phyloP scores from a whole-genome alignment of 2,329 filamentous ascomycete species.

The Alternaria hordeiaustralica region DNA sequence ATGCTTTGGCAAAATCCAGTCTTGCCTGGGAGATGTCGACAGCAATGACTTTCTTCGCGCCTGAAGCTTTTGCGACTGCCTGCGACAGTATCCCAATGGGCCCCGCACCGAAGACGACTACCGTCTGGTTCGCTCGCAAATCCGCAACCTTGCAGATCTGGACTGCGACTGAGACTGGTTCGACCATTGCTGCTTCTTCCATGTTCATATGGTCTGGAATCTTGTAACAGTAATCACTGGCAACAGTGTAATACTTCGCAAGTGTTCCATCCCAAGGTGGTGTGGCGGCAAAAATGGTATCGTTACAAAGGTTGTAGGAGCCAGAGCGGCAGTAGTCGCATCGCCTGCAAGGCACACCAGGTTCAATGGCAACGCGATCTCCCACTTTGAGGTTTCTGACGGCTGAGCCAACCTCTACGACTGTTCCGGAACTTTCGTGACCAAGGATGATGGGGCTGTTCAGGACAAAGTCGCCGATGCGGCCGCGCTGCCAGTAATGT shows the following conservation, averaged over 20 bases:
- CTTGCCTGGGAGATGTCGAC: slow-evolving; percentile 25
- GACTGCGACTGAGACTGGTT: slow-evolving; percentile 36
- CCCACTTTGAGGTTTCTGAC: slow-evolving; percentile 32
- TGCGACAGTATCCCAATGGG: slow-evolving; percentile 32
- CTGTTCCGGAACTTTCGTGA: slow-evolving; percentile 36
- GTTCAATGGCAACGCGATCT: slow-evolving; percentile 39
- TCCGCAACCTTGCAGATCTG: slow-evolving; percentile 28
- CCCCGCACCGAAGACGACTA: background rate
- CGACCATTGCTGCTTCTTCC: slow-evolving; percentile 35
- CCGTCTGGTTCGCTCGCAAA: slow-evolving; percentile 16
- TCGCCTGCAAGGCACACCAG: slow-evolving; percentile 27
- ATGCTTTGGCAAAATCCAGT: slow-evolving; percentile 30
- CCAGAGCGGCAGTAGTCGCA: slow-evolving; percentile 28
- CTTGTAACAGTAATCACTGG: slow-evolving; percentile 35
- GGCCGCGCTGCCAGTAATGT: slow-evolving; percentile 32
- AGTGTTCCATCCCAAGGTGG: slow-evolving; percentile 36
- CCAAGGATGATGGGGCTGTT: slow-evolving; percentile 34
- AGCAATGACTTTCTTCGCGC: slow-evolving; percentile 25
- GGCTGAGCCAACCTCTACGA: slow-evolving; percentile 26
- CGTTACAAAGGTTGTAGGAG: slow-evolving; percentile 32
- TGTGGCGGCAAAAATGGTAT: slow-evolving; percentile 32
- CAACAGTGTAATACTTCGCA: slow-evolving; percentile 30
- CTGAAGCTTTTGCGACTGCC: slow-evolving; percentile 29
- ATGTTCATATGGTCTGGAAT: slow-evolving; percentile 31
- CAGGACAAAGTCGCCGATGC: slow-evolving; percentile 32